Evolutionary conservation across 2,329 filamentous ascomycete genomes (phyloP).

Genomic region (Anisogramma anomala): DNA sequence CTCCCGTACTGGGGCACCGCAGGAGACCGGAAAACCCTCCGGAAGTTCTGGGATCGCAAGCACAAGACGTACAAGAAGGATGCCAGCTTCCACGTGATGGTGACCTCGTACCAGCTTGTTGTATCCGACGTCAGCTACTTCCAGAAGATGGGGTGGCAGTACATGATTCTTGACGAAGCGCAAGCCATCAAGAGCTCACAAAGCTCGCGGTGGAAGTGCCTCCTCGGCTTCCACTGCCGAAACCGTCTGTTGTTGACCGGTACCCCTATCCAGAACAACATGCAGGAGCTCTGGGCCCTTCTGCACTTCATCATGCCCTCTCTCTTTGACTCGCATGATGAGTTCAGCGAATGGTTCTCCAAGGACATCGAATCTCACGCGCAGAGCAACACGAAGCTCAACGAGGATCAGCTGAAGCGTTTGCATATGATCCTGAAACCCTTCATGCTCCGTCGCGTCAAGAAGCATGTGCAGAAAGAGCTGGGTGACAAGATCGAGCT

Average conservation of each 20-base stretch:
- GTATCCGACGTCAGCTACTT: constrained; percentile 95
- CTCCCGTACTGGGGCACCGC: constrained; percentile 96
- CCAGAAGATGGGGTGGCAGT: constrained; percentile 98
- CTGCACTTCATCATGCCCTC: constrained; percentile 99
- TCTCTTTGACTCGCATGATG: constrained; percentile 86
- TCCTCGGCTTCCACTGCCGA: constrained; percentile 87
- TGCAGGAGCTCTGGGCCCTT: constrained; percentile 97
- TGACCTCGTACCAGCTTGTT: constrained; percentile 95
- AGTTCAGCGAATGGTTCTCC: constrained; percentile 89
- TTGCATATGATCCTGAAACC: constrained; percentile 98
- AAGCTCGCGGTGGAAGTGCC: constrained; percentile 92
- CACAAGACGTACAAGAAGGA: constrained; percentile 91
- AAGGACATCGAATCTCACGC: constrained; percentile 97
- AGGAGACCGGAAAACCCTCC: constrained; percentile 84
- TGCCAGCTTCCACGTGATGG: constrained; percentile 86
- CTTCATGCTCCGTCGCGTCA: constrained; percentile 98
- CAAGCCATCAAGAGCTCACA: constrained; percentile 98
- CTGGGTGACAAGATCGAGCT: constrained; percentile 97
- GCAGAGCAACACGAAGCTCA: constrained; percentile 98
- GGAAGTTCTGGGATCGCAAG: constrained; percentile 98
- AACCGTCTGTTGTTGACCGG: constrained; percentile 89
- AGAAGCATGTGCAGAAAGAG: constrained; percentile 99
- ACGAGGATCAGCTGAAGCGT: constrained; percentile 93
- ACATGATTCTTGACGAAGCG: constrained; percentile 98
- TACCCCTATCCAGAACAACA: constrained; percentile 98